A percentile compares a stretch with the other conserved stretches of the same genome.
Conservation (phyloP, 306 rosid species). For the Arachis stenosperma region DNA sequence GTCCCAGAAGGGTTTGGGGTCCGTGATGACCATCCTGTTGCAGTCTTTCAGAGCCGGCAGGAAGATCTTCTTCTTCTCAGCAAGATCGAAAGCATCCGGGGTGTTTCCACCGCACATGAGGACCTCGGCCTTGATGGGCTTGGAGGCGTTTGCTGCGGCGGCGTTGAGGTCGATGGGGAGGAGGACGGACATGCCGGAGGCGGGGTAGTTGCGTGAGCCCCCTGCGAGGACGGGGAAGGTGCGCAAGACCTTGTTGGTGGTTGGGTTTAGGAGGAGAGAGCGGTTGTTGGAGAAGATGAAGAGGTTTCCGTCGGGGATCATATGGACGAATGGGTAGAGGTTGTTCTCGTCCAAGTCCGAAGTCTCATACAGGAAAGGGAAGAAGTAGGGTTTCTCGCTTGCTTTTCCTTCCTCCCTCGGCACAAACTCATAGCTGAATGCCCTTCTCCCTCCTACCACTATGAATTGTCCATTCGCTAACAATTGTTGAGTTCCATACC, state of each 20-base stretch:
- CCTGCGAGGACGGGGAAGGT: conserved; percentile 62
- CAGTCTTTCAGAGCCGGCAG: conserved; percentile 74
- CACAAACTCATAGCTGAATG: conserved; percentile 64
- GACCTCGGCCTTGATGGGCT: conserved; percentile 52
- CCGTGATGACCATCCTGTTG: conserved; percentile 49
- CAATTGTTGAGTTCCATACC: conserved; percentile 71
- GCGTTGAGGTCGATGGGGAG: conserved; percentile 70
- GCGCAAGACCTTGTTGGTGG: conserved; percentile 45
- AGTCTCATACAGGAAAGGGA: conserved; percentile 64
- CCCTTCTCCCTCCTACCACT: conserved; percentile 70
- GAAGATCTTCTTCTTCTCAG: conserved; percentile 43
- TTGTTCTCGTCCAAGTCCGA: conserved; percentile 79
- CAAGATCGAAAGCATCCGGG: conserved; percentile 51
- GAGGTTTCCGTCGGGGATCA: conserved; percentile 70
- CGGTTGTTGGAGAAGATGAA: conserved; percentile 84
- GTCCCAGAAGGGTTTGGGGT: conserved; percentile 47
- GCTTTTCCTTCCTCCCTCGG: conserved; percentile 49
- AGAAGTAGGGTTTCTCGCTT: conserved; percentile 9
- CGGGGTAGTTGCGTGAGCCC: conserved; percentile 88
- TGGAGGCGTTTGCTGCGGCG: not conserved
- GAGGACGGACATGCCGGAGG: conserved; percentile 81
- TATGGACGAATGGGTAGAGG: conserved; percentile 81
- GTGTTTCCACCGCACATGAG: conserved; percentile 75
- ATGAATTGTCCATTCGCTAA: conserved; percentile 66
- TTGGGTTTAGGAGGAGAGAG: conserved; percentile 64